Evolutionary conservation across 1,284 basidiomycete genomes (phyloP), one percentile per base, ranked within the genome.

Genomic region (Apiotrichum laibachii): DNA sequence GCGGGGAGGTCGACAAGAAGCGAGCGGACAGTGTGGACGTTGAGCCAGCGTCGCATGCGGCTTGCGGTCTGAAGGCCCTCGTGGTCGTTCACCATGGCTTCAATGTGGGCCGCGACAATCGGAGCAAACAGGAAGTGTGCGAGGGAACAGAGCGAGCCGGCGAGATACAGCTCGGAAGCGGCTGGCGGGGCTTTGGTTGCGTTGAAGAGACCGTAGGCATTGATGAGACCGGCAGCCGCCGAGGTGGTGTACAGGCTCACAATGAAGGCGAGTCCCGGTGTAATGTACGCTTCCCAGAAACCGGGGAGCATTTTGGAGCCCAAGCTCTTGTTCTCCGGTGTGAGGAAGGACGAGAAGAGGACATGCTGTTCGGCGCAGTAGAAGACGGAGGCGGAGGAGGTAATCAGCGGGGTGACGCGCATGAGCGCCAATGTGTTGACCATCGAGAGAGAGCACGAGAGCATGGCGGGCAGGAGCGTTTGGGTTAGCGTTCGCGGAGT

Each of bases 51-150:
- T 2, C 33, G 7, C 33, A 35, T 49, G 9, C n/a, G 21, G 6
- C 18, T 16, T 7, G n/a, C 47, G 13, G 47, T 49, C 13, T 19
- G 8, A 5, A 10, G 18, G 18, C 47, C 33, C 8, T 34, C 33
- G 5, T 6, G 10, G n/a, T 49, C 47, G 7, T 49, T 49, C 2
- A 49, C n/a, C 10, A 49, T 49, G 2, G 31, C 47, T 11, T 49
- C 47, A 18, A 49, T 49, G 47, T 49, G 33, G 18, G 18, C 18
- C 18, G 47, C 47, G n/a, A 49, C 47, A 10, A 49, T 3, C 2
- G 47, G 47, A 10, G 18, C 47, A 33, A 49, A 49, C 13, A 49
- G 16, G 19, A 49, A 49, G 47, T 49, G 47, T 9, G 47, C 47
- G 18, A 49, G 33, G 33, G 47, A 49, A 6, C 34, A 22, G 22